Evolutionary conservation across 1,284 basidiomycete genomes (phyloP), one percentile per base, ranked within the genome.

Genomic region (Amylostereum chailletii): DNA sequence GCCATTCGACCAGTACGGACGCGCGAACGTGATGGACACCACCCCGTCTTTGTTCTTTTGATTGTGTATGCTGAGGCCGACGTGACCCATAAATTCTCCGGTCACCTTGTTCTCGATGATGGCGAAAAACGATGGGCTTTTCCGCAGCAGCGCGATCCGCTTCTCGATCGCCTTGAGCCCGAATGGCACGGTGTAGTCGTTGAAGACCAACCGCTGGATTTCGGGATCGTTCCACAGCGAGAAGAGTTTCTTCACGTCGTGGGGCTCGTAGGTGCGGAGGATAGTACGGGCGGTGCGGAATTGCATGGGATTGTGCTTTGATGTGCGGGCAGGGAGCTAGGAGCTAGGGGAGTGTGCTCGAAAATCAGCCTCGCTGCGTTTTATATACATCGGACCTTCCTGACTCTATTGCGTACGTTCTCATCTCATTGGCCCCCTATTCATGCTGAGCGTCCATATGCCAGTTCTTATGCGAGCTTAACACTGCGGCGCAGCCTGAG

Each of bases 81-180:
- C 57, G 10, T 67, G 61, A 34, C 72, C 72, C 36, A 74, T 57
- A 51, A 71, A 67, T 11, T 60, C 61, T 38, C 58, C 56, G 11
- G 62, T 64, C 26, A 60, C 58, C n/a, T 61, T 55, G n/a, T 62
- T 62, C 41, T 62, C 62, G 38, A 72, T 53, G 49, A 71, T 57
- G 46, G 59, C 62, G 39, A 60, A 58, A 29, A 72, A 38, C 19
- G 46, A 47, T 60, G 43, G 61, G 56, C 34, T 65, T 62, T 8
- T 55, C 55, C 11, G 65, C 56, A 9, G n/a, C 33, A 34, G 10
- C 32, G 8, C 45, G 53, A 61, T 60, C 27, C 62, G 58, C 32
- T 58, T 49, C 37, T 59, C 57, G 46, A 71, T 56, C 50, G 60
- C 57, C 29, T 62, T 62, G 2, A 59, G 53, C 30, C 54, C 57